These are phyloP conservation scores for Larix kaempferi DNA, from an alignment of 75 land plant genomes.

Conservation along the genomic window DNA sequence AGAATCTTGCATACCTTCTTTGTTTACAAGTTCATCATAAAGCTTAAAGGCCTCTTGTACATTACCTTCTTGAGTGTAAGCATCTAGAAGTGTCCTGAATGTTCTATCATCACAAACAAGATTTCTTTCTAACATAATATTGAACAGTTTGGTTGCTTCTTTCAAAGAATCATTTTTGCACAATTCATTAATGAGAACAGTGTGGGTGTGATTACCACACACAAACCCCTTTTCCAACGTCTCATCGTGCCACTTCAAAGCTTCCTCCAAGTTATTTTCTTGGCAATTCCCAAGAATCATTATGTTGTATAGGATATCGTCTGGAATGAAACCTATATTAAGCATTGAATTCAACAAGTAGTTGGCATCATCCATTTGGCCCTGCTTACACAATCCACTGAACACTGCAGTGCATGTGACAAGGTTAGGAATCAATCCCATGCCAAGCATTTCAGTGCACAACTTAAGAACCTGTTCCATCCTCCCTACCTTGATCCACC, in stretches of 20 bases:
- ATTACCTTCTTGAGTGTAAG: background rate
- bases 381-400: constrained; percentile 51
- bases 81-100: constrained; percentile 2
- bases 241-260: constrained; percentile 58
- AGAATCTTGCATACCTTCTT: constrained; percentile 1
- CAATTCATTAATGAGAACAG: background rate
- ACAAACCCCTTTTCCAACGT: constrained; percentile 60
- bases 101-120: constrained; percentile 6
- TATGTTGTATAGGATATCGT: constrained; percentile 58
- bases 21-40: constrained; percentile 1
- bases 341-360: constrained; percentile 34
- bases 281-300: constrained; percentile 69
- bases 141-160: background rate
- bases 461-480: constrained; percentile 40
- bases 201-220: constrained; percentile 30
- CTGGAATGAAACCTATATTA: constrained; percentile 49
- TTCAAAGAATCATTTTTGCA: constrained; percentile 1
- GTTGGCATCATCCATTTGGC: constrained; percentile 55
- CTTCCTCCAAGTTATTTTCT: constrained; percentile 51
- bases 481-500: constrained; percentile 56
- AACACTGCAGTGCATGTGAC: constrained; percentile 44
- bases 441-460: constrained; percentile 40
- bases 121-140: constrained; percentile 1
- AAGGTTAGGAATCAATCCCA: constrained; percentile 45
- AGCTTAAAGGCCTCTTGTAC: constrained; percentile 1